These are phyloP conservation scores for Xylaria castorea DNA, from an alignment of 495 filamentous ascomycete genomes.

Conservation along the genomic window DNA sequence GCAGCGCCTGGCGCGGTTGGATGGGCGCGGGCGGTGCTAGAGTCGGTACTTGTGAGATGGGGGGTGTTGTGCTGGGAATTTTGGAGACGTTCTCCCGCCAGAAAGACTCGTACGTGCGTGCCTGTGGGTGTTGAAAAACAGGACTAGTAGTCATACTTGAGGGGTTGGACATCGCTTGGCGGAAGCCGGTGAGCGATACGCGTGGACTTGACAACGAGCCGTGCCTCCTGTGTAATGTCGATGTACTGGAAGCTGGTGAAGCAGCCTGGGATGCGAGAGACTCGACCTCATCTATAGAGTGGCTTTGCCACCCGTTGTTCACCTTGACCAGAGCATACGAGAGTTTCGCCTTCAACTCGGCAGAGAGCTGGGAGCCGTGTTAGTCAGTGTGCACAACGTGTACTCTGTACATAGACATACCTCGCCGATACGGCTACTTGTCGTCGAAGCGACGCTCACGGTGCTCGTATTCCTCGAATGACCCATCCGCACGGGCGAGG, in stretches of 20 bases:
- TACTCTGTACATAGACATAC: constrained; percentile 53
- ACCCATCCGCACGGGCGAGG: constrained; percentile 48
- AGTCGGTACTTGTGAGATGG: constrained; percentile 36
- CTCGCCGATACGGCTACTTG: constrained; percentile 74
- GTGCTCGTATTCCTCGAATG: constrained; percentile 76
- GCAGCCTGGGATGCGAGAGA: constrained; percentile 66
- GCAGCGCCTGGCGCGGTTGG: constrained; percentile 48
- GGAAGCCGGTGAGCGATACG: constrained; percentile 40
- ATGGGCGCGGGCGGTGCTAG: constrained; percentile 70
- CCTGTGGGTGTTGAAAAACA: constrained; percentile 34
- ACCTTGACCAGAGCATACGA: constrained; percentile 92
- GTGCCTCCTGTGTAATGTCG: constrained; percentile 57
- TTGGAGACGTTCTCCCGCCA: constrained; percentile 48
- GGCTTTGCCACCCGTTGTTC: constrained; percentile 81
- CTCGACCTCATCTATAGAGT: constrained; percentile 73
- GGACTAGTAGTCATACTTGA: constrained; percentile 45
- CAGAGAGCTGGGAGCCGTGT: constrained; percentile 65
- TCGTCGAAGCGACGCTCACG: constrained; percentile 59
- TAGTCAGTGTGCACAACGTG: constrained; percentile 30
- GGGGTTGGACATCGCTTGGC: constrained; percentile 41
- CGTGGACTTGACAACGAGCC: constrained; percentile 56
- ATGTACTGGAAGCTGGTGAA: constrained; percentile 62
- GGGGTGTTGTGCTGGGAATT: constrained; percentile 32
- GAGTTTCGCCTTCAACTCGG: constrained; percentile 77
- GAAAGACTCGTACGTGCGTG: constrained; percentile 50